These are phyloP conservation scores for Hansenula lynferdii DNA, from an alignment of 1,139 yeast species.

Conservation along the genomic window DNA sequence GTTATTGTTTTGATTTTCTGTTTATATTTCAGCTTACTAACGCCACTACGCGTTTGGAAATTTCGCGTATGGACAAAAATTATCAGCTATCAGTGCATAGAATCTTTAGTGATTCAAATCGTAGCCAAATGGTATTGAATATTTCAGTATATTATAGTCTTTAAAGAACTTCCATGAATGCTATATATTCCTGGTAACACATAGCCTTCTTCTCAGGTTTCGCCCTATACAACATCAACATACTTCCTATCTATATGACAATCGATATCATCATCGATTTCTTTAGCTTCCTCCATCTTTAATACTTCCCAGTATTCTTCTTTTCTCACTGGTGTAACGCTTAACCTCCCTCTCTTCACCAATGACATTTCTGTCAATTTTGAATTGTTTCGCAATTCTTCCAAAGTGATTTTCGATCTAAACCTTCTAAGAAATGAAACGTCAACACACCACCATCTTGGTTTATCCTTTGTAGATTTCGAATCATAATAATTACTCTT, in stretches of 20 bases:
- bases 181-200: too few relatives aligned
- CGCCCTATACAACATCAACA: too few relatives aligned
- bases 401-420: conserved; percentile 33
- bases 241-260: conserved; percentile 23
- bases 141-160: too few relatives aligned
- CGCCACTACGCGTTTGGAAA: too few relatives aligned
- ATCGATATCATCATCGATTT: conserved; percentile 27
- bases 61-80: too few relatives aligned
- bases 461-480: conserved; percentile 33
- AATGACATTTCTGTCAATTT: conserved; percentile 36
- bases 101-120: too few relatives aligned
- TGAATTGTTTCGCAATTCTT: conserved; percentile 28
- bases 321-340: conserved; percentile 42
- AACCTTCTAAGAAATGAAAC: conserved; percentile 38
- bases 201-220: too few relatives aligned
- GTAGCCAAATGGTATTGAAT: too few relatives aligned
- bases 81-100: too few relatives aligned
- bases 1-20: conserved; percentile 1
- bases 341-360: conserved; percentile 41
- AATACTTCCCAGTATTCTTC: conserved; percentile 36
- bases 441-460: conserved; percentile 53
- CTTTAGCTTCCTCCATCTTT: conserved; percentile 25
- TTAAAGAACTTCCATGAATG: too few relatives aligned
- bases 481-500: conserved; percentile 42
- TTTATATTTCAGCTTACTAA: too few relatives aligned